Conservation (phyloP, 2,329 filamentous ascomycete species). For the Neofusicoccum sp. region DNA sequence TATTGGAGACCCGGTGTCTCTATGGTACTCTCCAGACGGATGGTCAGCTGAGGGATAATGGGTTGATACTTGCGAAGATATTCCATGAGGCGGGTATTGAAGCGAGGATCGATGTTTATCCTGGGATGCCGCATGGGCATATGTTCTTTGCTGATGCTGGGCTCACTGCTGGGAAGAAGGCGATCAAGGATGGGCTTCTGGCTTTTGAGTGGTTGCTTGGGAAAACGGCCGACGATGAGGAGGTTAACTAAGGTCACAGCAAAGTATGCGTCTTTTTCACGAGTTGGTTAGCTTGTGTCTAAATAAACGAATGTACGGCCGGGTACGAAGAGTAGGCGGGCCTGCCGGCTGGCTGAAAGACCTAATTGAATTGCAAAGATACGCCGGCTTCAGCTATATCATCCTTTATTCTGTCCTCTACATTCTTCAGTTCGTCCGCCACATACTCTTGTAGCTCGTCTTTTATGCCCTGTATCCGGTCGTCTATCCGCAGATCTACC, state of each 20-base stretch:
- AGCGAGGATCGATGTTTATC: conserved; percentile 20
- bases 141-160: neutral
- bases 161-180: conserved; percentile 9
- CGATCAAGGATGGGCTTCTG: conserved; percentile 1
- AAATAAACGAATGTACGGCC: no score
- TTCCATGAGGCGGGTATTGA: conserved; percentile 19
- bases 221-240: neutral
- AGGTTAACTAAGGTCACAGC: neutral
- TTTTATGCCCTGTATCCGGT: neutral
- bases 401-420: neutral
- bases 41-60: conserved; percentile 20
- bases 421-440: neutral
- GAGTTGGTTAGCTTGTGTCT: no score
- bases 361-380: no score
- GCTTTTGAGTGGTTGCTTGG: conserved; percentile 19
- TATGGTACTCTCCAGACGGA: no score
- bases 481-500: neutral
- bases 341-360: no score
- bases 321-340: no score
- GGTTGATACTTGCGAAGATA: conserved; percentile 18
- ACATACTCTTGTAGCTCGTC: neutral
- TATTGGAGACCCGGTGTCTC: no score
- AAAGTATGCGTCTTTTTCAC: no score
- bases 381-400: neutral
- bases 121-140: conserved; percentile 20